Evolutionary conservation across 257 asterid genomes (phyloP).

Genomic region (Penstemon davidsonii): DNA sequence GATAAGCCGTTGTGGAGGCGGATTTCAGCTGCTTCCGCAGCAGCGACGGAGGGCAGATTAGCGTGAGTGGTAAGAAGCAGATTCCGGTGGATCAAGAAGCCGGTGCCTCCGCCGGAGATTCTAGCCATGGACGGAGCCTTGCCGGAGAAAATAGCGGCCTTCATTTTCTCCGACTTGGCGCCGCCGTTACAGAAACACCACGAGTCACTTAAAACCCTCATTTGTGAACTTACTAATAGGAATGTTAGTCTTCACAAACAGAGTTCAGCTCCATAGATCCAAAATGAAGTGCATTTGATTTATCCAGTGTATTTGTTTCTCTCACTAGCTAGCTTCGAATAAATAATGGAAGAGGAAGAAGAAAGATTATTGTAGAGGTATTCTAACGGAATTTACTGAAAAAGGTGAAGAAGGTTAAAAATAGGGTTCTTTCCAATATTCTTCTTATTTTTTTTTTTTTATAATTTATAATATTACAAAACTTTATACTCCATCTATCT

Average conservation of each 20-base stretch:
- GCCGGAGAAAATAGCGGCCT: conserved; percentile 71
- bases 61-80: conserved; percentile 89
- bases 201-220: conserved; percentile 81
- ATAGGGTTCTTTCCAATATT: too few species aligned
- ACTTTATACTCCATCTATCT: too few species aligned
- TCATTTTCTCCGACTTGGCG: conserved; percentile 91
- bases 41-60: conserved; percentile 72
- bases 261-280: conserved; percentile 41
- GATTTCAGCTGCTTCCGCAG: conserved; percentile 95
- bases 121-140: conserved; percentile 79
- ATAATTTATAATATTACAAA: too few species aligned
- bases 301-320: conserved; percentile 7
- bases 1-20: conserved; percentile 71
- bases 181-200: conserved; percentile 98
- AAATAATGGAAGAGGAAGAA: too few species aligned
- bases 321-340: conserved; percentile 32
- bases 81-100: conserved; percentile 93
- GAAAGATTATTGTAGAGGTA: too few species aligned
- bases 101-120: conserved; percentile 65
- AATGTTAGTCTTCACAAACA: too few species aligned
- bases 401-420: too few species aligned
- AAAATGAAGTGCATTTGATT: conserved; percentile 33
- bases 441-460: too few species aligned
- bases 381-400: too few species aligned
- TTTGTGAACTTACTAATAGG: background rate